Evolutionary conservation across 1,139 yeast species (phyloP).

Genomic region (Saccharomyces hybrid): DNA sequence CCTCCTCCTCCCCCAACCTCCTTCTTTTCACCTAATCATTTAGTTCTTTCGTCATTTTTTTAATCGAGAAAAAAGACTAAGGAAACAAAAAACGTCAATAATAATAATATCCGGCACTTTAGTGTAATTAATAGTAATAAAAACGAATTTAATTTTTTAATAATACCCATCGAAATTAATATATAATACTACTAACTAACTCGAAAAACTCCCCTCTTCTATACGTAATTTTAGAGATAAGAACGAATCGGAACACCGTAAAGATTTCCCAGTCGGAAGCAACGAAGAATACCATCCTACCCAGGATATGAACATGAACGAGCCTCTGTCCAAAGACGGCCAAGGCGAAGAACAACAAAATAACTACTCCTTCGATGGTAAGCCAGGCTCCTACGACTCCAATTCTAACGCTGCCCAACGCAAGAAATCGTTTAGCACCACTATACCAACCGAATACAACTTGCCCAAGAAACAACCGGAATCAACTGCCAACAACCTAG

Average conservation of each 20-base stretch:
- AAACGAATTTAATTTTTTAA: neutral
- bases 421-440: neutral
- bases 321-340: neutral
- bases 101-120: neutral
- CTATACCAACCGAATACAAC: neutral
- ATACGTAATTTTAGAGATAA: neutral
- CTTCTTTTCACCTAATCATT: neutral
- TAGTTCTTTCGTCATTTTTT: neutral
- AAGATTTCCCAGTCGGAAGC: constrained; percentile 5
- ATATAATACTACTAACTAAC: constrained; percentile 1
- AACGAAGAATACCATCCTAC: neutral
- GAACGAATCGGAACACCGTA: neutral
- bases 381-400: neutral
- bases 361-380: neutral
- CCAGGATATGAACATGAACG: neutral
- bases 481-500: neutral
- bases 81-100: neutral
- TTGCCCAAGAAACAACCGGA: neutral
- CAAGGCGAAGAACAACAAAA: neutral
- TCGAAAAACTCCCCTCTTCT: neutral
- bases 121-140: neutral
- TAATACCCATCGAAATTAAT: neutral
- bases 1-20: neutral
- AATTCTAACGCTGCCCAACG: neutral
- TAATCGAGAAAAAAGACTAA: neutral